Percentiles rank a stretch among this genome's conserved stretches.
Conservation (phyloP, 257 asterid genomes). For the Anisodus acutangulus region DNA sequence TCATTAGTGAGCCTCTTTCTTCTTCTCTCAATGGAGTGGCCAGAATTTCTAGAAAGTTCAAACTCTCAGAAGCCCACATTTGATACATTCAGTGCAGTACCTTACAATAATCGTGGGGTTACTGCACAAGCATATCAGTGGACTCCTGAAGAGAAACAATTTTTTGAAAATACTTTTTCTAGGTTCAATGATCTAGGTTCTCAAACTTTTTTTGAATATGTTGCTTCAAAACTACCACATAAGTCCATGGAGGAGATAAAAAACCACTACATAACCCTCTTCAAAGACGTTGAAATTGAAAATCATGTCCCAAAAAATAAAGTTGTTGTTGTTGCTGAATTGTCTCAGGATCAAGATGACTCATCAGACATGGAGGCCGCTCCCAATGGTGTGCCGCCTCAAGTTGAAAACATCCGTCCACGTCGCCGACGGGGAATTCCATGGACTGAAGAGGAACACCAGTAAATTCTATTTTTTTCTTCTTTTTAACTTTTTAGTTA, state of each 20-base stretch:
- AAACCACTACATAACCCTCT: not conserved
- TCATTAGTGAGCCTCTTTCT: not conserved
- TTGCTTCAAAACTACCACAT: constrained; percentile 1
- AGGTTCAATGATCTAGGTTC: not conserved
- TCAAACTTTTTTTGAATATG: not conserved
- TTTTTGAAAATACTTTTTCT: not conserved
- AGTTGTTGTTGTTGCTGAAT: not conserved
- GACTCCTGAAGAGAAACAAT: not conserved
- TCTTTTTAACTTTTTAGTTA: not conserved
- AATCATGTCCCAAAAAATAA: not conserved
- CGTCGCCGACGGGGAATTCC: constrained; percentile 37
- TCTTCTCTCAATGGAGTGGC: not conserved
- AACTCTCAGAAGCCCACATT: not conserved
- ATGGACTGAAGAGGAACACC: constrained; percentile 58
- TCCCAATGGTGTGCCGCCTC: not conserved
- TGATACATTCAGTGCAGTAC: not conserved
- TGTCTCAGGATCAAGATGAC: not conserved
- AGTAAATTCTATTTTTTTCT: constrained; percentile 30
- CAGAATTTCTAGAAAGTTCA: not conserved
- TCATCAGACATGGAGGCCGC: not conserved
- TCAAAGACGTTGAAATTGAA: not conserved
- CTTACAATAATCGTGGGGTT: not conserved
- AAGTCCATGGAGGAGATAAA: not conserved
- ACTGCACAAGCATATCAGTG: not conserved
- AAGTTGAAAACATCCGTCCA: not conserved